phyloP scores from a whole-genome alignment of 2,329 filamentous ascomycete genomes.

The Scytalidium sp. region DNA sequence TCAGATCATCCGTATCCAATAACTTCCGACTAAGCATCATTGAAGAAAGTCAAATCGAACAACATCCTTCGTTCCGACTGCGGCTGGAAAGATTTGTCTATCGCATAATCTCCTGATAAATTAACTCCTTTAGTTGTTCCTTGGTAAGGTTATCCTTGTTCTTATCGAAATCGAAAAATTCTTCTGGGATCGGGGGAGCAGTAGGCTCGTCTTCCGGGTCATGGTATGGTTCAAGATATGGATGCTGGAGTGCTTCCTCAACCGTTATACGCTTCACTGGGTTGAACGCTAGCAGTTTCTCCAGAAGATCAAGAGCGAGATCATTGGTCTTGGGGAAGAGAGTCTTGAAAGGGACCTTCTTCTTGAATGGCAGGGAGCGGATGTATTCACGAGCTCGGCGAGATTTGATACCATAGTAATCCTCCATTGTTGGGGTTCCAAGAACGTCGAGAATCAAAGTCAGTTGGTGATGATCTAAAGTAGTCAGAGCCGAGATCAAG shows the following conservation, averaged over 20 bases:
- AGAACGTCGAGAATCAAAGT: conserved; percentile 96
- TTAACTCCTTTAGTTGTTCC: conserved; percentile 95
- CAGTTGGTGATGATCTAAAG: conserved; percentile 94
- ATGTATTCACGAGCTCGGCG: conserved; percentile 97
- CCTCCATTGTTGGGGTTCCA: conserved; percentile 98
- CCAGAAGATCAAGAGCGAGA: conserved; percentile 85
- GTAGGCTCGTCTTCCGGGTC: conserved; percentile 98
- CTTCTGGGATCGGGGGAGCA: conserved; percentile 92
- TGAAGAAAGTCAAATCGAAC: not conserved
- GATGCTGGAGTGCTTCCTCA: conserved; percentile 94
- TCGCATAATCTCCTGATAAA: conserved; percentile 88
- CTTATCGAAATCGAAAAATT: conserved; percentile 99
- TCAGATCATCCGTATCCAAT: not conserved
- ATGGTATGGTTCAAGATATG: conserved; percentile 97
- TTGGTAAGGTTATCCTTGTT: conserved; percentile 99
- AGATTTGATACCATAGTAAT: conserved; percentile 99
- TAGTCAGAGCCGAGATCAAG: too few species aligned
- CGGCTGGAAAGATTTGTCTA: conserved; percentile 13
- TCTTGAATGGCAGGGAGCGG: conserved; percentile 96
- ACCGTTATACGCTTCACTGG: conserved; percentile 98
- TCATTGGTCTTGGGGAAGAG: conserved; percentile 99
- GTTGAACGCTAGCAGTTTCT: conserved; percentile 97
- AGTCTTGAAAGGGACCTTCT: conserved; percentile 97
- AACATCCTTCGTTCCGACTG: not conserved
- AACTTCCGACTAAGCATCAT: not conserved